A percentile compares a stretch with the other conserved stretches of the same genome.
phyloP scores from a whole-genome alignment of 2,329 filamentous ascomycete species.

The Fusarium devonianum region DNA sequence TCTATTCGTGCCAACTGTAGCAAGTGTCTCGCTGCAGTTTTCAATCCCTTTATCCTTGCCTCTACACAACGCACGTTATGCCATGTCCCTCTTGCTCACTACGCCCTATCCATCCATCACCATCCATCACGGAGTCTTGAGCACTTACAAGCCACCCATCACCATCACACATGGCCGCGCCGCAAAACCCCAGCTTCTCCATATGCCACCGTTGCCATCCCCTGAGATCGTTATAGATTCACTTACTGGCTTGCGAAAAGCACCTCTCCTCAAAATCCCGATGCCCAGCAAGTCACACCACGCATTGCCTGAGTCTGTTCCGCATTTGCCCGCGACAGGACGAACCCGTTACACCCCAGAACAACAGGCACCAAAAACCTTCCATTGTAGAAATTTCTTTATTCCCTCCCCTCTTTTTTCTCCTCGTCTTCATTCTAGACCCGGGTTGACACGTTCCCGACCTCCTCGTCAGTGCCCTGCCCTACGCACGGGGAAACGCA shows the following conservation, averaged over 20 bases:
- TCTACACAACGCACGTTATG: no score
- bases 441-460: slow-evolving; percentile 14
- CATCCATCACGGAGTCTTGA: neutral
- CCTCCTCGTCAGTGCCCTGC: no score
- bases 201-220: neutral
- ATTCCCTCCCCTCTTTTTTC: slow-evolving; percentile 1
- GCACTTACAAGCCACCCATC: neutral
- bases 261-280: slow-evolving; percentile 23
- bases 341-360: slow-evolving; percentile 3
- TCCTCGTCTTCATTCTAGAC: slow-evolving; percentile 3
- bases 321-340: slow-evolving; percentile 21
- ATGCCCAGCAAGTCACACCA: slow-evolving; percentile 28
- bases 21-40: no score
- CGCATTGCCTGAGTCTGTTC: slow-evolving; percentile 22
- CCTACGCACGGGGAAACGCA: slow-evolving; percentile 6
- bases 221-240: neutral
- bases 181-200: neutral
- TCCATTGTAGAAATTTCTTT: neutral
- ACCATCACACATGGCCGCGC: neutral
- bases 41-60: no score
- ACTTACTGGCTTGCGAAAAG: neutral
- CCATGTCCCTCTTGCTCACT: no score
- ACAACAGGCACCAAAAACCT: neutral
- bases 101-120: no score
- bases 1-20: no score